Evolutionary conservation across 306 rosid genomes (phyloP).

Genomic region (Delonix regia): DNA sequence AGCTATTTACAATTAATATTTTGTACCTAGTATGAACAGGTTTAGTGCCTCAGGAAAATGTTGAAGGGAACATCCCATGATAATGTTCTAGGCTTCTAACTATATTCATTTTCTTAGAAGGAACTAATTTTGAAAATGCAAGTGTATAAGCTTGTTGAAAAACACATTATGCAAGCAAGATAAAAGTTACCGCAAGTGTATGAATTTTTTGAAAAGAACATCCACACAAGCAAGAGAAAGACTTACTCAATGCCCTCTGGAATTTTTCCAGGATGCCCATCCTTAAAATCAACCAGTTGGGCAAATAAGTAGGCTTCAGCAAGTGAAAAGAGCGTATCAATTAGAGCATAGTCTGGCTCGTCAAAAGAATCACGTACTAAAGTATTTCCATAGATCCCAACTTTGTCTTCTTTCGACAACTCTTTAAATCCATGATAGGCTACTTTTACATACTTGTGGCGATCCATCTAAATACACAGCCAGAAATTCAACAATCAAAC

Average conservation of each 20-base stretch:
- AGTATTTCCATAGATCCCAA: slow-evolving; percentile 83
- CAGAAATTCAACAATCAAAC: slow-evolving; percentile 38
- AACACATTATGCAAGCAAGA: slow-evolving; percentile 17
- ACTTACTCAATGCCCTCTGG: slow-evolving; percentile 71
- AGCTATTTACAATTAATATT: background rate
- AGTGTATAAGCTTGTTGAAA: slow-evolving; percentile 10
- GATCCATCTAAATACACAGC: slow-evolving; percentile 76
- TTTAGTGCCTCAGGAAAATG: slow-evolving; percentile 4
- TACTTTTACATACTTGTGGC: slow-evolving; percentile 98
- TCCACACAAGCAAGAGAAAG: slow-evolving; percentile 14
- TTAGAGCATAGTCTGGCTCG: slow-evolving; percentile 92
- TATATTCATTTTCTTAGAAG: slow-evolving; percentile 2
- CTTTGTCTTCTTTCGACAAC: slow-evolving; percentile 92
- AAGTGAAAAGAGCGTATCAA: slow-evolving; percentile 92
- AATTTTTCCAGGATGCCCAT: slow-evolving; percentile 62
- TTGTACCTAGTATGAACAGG: background rate
- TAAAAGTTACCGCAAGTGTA: background rate
- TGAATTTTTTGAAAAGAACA: slow-evolving; percentile 14
- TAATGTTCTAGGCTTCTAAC: slow-evolving; percentile 18
- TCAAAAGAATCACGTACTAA: slow-evolving; percentile 88
- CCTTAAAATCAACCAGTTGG: slow-evolving; percentile 87
- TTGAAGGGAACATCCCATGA: slow-evolving; percentile 16
- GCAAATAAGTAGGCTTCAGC: slow-evolving; percentile 99
- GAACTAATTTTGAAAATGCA: slow-evolving; percentile 8
- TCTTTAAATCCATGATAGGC: slow-evolving; percentile 97